These are phyloP conservation scores for Aurantiochytrium sp. DNA, from an alignment of 108 stramenopile species.

Conservation along the genomic window DNA sequence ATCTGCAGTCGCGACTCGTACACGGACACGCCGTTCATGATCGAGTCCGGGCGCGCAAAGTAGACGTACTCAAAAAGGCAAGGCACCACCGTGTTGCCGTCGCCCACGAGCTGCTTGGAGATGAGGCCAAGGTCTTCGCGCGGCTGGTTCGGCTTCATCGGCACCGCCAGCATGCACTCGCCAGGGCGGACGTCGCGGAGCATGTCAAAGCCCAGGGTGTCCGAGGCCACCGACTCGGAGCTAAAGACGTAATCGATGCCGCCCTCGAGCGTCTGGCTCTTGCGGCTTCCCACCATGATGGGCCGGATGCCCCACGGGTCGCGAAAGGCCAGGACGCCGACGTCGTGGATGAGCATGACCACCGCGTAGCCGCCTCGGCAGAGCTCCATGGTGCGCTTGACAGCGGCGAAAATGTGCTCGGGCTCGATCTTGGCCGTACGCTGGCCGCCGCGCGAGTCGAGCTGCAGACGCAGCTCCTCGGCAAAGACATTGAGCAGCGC, in stretches of 20 bases:
- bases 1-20: slow-evolving; percentile 92
- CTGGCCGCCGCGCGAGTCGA: background rate
- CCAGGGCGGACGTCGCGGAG: slow-evolving; percentile 84
- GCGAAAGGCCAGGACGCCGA: slow-evolving; percentile 89
- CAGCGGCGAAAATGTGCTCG: slow-evolving; percentile 32
- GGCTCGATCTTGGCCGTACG: background rate
- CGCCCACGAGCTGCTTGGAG: background rate
- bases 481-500: slow-evolving; percentile 90
- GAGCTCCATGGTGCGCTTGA: slow-evolving; percentile 60
- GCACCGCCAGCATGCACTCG: slow-evolving; percentile 66
- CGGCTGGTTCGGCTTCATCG: slow-evolving; percentile 47
- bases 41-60: slow-evolving; percentile 96
- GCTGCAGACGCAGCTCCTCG: slow-evolving; percentile 57
- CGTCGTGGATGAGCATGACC: slow-evolving; percentile 81
- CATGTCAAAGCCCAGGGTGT: slow-evolving; percentile 84
- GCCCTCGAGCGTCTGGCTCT: background rate
- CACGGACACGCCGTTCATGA: slow-evolving; percentile 92
- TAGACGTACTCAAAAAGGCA: slow-evolving; percentile 99
- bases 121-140: slow-evolving; percentile 34
- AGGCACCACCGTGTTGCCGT: background rate
- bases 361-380: slow-evolving; percentile 91
- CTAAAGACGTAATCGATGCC: slow-evolving; percentile 71
- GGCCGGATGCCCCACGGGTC: slow-evolving; percentile 97
- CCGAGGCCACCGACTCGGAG: slow-evolving; percentile 93
- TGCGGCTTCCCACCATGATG: slow-evolving; percentile 73